Conservation (phyloP, 192 early-diverging fungal species). For the Gaertneriomyces sp. region DNA sequence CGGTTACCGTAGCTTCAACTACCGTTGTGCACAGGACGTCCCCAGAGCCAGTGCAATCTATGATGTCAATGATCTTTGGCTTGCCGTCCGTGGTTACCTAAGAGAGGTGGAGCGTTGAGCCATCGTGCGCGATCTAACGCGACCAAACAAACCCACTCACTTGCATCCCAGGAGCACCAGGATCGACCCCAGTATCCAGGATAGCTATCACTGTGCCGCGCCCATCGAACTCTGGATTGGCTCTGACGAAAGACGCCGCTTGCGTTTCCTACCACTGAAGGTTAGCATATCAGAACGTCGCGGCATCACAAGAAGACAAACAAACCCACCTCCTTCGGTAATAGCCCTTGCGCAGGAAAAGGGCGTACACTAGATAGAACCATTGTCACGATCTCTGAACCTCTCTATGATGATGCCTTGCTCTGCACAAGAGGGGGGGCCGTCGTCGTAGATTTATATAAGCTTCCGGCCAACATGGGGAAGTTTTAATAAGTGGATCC, state of each 20-base stretch:
- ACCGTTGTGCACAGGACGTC: slow-evolving; percentile 57
- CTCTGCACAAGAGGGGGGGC: too few species aligned
- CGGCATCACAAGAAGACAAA: neutral
- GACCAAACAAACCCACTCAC: slow-evolving; percentile 7
- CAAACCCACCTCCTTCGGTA: slow-evolving; percentile 48
- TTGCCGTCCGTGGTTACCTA: slow-evolving; percentile 77
- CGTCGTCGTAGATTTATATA: too few species aligned
- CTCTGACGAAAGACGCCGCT: slow-evolving; percentile 74
- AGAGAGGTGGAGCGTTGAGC: neutral
- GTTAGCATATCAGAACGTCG: neutral
- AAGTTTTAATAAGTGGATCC: too few species aligned
- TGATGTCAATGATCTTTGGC: slow-evolving; percentile 85
- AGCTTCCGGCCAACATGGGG: too few species aligned
- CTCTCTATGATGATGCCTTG: too few species aligned
- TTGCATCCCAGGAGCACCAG: slow-evolving; percentile 81
- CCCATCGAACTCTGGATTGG: slow-evolving; percentile 83
- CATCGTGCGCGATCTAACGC: neutral
- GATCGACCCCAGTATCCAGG: slow-evolving; percentile 93
- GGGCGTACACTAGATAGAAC: neutral
- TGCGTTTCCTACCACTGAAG: slow-evolving; percentile 64
- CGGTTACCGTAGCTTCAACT: slow-evolving; percentile 51
- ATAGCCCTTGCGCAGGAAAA: slow-evolving; percentile 61
- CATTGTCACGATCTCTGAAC: neutral
- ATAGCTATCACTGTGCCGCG: slow-evolving; percentile 85
- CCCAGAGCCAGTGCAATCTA: slow-evolving; percentile 88